A percentile compares a stretch with the other conserved stretches of the same genome.
Evolutionary conservation across 169 alveolate species (phyloP).

Genomic region (Cryptosporidium viatorum): DNA sequence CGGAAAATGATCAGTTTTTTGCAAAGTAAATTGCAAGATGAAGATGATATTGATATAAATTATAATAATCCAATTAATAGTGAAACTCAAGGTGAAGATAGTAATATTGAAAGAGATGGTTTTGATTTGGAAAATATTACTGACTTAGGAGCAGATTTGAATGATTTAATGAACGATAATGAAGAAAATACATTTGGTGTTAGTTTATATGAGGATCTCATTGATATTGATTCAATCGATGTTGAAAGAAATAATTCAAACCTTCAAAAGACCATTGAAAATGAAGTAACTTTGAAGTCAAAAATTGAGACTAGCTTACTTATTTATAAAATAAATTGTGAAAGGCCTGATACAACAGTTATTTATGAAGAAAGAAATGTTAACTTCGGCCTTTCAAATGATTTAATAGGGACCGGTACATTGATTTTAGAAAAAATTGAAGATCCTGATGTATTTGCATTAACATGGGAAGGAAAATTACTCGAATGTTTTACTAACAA

Average conservation of each 20-base stretch:
- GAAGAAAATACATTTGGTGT: constrained; percentile 61
- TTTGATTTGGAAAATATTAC: background rate
- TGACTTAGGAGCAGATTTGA: constrained; percentile 24
- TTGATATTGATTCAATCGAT: constrained; percentile 27
- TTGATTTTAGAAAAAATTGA: constrained; percentile 26
- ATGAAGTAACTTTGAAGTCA: constrained; percentile 40
- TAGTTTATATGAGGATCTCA: constrained; percentile 60
- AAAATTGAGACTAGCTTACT: constrained; percentile 31
- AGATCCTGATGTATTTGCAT: background rate
- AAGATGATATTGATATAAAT: background rate
- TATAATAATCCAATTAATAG: background rate
- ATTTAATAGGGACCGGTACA: constrained; percentile 46
- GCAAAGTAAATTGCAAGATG: background rate
- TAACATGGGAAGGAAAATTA: constrained; percentile 54
- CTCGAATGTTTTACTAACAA: constrained; percentile 1
- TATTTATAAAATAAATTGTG: constrained; percentile 16
- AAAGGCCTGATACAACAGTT: background rate
- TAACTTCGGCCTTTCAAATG: constrained; percentile 24
- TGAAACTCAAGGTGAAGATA: background rate
- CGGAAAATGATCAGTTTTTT: background rate
- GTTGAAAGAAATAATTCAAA: background rate
- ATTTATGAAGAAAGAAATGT: constrained; percentile 8
- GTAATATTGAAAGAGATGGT: background rate
- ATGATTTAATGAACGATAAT: constrained; percentile 29
- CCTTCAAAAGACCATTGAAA: constrained; percentile 7